These are phyloP conservation scores for Candida fluviatilis DNA, from an alignment of 805 yeast genomes.

Conservation along the genomic window DNA sequence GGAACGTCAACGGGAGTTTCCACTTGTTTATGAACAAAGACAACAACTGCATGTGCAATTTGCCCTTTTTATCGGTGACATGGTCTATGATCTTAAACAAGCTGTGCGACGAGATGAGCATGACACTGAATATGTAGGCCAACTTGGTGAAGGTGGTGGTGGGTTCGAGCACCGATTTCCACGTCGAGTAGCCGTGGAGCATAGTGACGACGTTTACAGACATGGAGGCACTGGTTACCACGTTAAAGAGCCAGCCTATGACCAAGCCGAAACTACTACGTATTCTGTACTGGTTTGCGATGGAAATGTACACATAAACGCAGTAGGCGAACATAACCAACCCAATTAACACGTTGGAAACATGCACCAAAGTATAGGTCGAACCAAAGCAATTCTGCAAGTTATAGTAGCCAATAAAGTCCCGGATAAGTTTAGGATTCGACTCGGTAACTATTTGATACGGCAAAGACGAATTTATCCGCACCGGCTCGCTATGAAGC, in stretches of 20 bases:
- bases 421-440: conserved; percentile 10
- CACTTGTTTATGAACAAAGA: conserved; percentile 9
- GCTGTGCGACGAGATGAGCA: conserved; percentile 27
- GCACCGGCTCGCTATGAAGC: no score
- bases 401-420: conserved; percentile 11
- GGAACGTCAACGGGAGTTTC: conserved; percentile 1
- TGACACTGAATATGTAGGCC: conserved; percentile 18
- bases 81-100: conserved; percentile 25
- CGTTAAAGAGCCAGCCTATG: conserved; percentile 32
- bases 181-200: conserved; percentile 14
- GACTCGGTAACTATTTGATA: conserved; percentile 4
- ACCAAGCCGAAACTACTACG: conserved; percentile 32
- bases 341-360: conserved; percentile 1
- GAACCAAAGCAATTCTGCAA: conserved; percentile 6
- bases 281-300: conserved; percentile 31
- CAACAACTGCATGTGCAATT: conserved; percentile 1
- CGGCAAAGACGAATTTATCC: not conserved
- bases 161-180: conserved; percentile 28
- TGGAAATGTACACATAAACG: conserved; percentile 20
- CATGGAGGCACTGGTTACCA: conserved; percentile 21
- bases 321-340: conserved; percentile 6
- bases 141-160: conserved; percentile 19
- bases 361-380: not conserved
- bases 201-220: conserved; percentile 21
- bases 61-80: conserved; percentile 20